Base-by-base conservation (phyloP, 768 basidiomycete genomes). In the Daedalea quercina region DNA sequence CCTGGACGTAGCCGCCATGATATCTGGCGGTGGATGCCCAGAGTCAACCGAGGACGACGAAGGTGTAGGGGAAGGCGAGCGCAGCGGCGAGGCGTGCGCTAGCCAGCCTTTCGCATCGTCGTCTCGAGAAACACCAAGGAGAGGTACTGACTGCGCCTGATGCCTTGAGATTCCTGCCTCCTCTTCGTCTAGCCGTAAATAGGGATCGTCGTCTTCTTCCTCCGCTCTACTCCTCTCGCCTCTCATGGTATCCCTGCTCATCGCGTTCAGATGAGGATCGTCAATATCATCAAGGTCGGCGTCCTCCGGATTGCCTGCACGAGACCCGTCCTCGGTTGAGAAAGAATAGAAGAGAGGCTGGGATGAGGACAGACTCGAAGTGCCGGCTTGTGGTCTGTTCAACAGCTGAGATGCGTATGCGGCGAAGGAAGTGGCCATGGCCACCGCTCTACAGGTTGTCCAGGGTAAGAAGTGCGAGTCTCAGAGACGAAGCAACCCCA, bases 291-390 rank as follows among this genome's bases (percentile, higher is more conserved):
- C 85, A 42, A 86, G 70, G 63, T 84, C 79, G 34, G 67, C 67
- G 54, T 75, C 71, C 57, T 71, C 66, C 55, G 71, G 67, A 63
- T 73, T 69, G 54, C 76, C 80, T 59, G 71, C 69, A 65, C 78
- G 76, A 54, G 74, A 81, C 51, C 77, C 85, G 50, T 82, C 76
- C 70, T 88, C 86, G 57, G 87, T 88, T 43, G 84, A 84, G 68
- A 91, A 90, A 19, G 89, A 91, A 76, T 87, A 92, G 76, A 92
- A 92, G 67, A 92, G 79, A 50, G 90, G 89, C 69, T 89, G 87
- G 34, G 73, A 75, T 35, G 82, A 82, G 20, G 81, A 76, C 61
- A 79, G 70, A 59, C 77, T 79, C 34, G 79, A 73, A 53, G 66
- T 61, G 25, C 57, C 64, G 51, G 74, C 72, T 54, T 70, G 76